phyloP scores from a whole-genome alignment of 495 filamentous ascomycete genomes.

The Collariella sp. region DNA sequence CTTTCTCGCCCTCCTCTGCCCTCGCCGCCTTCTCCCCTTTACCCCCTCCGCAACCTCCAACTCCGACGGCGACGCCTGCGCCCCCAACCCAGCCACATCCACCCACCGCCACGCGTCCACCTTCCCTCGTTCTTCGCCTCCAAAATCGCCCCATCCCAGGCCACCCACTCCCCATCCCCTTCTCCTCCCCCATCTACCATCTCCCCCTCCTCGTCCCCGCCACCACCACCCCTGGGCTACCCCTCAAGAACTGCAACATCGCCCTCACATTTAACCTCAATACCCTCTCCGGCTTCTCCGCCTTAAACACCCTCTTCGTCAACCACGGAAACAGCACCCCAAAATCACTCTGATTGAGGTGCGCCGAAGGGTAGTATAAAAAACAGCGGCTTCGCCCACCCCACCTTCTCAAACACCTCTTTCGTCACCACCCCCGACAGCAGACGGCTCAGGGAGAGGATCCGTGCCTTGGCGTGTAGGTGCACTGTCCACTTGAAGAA shows the following conservation, averaged over 20 bases:
- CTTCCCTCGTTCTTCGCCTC: conserved; percentile 5
- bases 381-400: conserved; percentile 43
- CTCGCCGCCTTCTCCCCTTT: conserved; percentile 8
- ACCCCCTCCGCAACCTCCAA: conserved; percentile 9
- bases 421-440: conserved; percentile 21
- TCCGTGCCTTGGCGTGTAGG: conserved; percentile 48
- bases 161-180: conserved; percentile 13
- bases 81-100: conserved; percentile 37
- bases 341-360: conserved; percentile 69
- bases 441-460: conserved; percentile 47
- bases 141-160: conserved; percentile 33
- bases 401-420: background rate
- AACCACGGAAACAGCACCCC: conserved; percentile 66
- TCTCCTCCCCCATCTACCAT: conserved; percentile 31
- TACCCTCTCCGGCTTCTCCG: conserved; percentile 52
- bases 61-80: conserved; percentile 15
- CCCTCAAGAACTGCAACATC: conserved; percentile 51
- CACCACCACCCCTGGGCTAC: conserved; percentile 38
- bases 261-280: conserved; percentile 57
- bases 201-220: conserved; percentile 43
- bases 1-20: conserved; percentile 28
- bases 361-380: conserved; percentile 56
- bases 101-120: conserved; percentile 34
- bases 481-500: conserved; percentile 67
- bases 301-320: conserved; percentile 48